These are phyloP conservation scores for Aplosporella prunicola DNA, from an alignment of 2,329 filamentous ascomycete genomes.

Conservation along the genomic window DNA sequence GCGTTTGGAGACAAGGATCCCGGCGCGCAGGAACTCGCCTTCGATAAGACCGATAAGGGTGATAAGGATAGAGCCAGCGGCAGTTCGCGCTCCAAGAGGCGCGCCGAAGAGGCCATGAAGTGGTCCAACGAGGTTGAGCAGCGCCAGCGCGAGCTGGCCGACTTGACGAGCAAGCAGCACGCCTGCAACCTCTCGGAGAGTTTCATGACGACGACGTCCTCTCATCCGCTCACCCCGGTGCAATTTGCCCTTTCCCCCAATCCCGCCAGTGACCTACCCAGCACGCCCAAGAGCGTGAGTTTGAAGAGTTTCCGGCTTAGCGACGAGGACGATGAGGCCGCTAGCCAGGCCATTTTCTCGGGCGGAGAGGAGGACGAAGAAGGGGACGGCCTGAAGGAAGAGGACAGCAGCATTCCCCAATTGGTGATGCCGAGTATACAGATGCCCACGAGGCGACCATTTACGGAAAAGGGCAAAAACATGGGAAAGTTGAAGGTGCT, in stretches of 20 bases:
- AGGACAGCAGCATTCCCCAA: slow-evolving; percentile 49
- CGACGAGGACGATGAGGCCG: slow-evolving; percentile 51
- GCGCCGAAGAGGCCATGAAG: slow-evolving; percentile 3
- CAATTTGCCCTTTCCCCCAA: slow-evolving; percentile 31
- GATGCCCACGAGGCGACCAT: slow-evolving; percentile 81
- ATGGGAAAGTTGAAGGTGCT: slow-evolving; percentile 86
- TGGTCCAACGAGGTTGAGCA: slow-evolving; percentile 11
- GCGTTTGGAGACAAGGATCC: slow-evolving; percentile 19
- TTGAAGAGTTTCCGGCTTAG: slow-evolving; percentile 49
- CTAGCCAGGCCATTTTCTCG: slow-evolving; percentile 46
- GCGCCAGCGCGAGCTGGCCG: slow-evolving; percentile 9
- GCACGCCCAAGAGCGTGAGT: slow-evolving; percentile 51
- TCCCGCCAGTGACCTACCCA: slow-evolving; percentile 42
- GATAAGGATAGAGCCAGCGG: background rate
- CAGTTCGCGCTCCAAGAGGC: background rate
- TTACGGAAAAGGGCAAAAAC: slow-evolving; percentile 74
- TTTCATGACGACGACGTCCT: too few relatives aligned
- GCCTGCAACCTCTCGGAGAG: slow-evolving; percentile 3
- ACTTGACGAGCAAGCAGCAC: background rate
- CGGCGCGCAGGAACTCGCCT: too few relatives aligned
- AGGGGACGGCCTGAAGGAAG: slow-evolving; percentile 29
- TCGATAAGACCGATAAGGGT: too few relatives aligned
- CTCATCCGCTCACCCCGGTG: slow-evolving; percentile 17
- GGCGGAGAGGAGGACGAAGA: slow-evolving; percentile 49
- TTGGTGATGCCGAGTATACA: slow-evolving; percentile 96